Base-by-base conservation (phyloP, 2,329 filamentous ascomycete species). In the Plenodomus tracheiphilus region DNA sequence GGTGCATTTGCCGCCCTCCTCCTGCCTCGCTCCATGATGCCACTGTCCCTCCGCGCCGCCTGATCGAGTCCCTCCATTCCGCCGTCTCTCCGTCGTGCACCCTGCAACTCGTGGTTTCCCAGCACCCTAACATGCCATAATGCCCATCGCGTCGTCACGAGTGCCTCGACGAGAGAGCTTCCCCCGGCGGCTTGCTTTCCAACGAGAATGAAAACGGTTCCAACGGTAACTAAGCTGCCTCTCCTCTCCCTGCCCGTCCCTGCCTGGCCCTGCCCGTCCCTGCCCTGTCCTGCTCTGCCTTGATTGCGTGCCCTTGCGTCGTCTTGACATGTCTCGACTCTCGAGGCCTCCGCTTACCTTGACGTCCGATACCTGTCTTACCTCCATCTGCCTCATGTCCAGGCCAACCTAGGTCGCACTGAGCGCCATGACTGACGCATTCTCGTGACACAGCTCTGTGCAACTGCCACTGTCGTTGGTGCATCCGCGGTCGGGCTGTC, bases 401-500 rank as follows among this genome's bases (percentile, higher is more conserved):
- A 41, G 49, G 16, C 35, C 18, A 15, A 32, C 11, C 28, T 32
- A 15, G 6, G 64, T 67, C 50, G 53, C 54, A 66, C 62, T 53
- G 54, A 50, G 47, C 53, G 58, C 61, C 54, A 62, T 69, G 58
- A 69, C 70, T 73, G 68, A 73, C 69, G 59, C 61, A 64, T 58
- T 58, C 39, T 61, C 56, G 63, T 68, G 55, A 64, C 59, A 69
- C 68, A 85, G 82, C 78, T 86, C 62, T 84, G 81, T 81, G 84
- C 83, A 64, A 75, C 83, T 69, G 82, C 82, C 75, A 84, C 82
- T 62, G 68, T 72, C 65, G 75, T 85, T 72, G 82, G 81, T 68
- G 77, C 84, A 58, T 83, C 83, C 58, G 78, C 80, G 47, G 75
- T 82, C 49, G 83, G 84, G 53, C 75, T 83, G 57, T 80, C 80